Base-by-base conservation (phyloP, 2,329 filamentous ascomycete species). In the Monosporascus cannonballus region DNA sequence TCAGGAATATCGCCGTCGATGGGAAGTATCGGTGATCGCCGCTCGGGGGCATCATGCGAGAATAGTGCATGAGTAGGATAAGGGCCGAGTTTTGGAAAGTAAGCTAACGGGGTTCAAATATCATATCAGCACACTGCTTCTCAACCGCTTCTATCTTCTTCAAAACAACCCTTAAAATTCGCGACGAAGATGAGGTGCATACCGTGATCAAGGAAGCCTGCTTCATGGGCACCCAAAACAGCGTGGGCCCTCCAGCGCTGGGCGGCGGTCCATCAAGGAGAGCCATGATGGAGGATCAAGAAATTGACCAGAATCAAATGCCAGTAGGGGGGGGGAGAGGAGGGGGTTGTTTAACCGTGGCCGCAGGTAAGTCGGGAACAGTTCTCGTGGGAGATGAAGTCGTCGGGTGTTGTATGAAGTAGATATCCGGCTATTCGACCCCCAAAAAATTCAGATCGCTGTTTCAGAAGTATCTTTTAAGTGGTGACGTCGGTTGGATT, bases 1-100 rank as follows among this genome's bases (percentile, higher is more conserved):
- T 94, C 57, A 97, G 78, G 68, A 97, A 90, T 51, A 99, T 90
- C 44, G 93, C 92, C 9, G 94, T 97, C 42, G 92, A 96, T 39
- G 93, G 86, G 62, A 94, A 90, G 71, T 96, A 97, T 67, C 92
- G 86, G 66, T 92, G 89, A 60, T 90, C 89, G 67, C 86, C 85
- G 9, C 81, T 77, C 9, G 85, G 79, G n/a, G 91, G 88, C 92
- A 96, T 96, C 55, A 95, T 85, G 59, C 92, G 84, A 30, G 92
- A 96, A 71, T 97, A 96, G 74, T 96, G 93, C 79, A 96, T 88
- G 52, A 96, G 84, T 60, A 93, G 74, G 55, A 90, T 90, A 55
- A 92, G 76, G 25, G 84, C 86, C 7, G 87, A 90, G 67, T 92
- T 92, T 74, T 92, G 86, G 57, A 89, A 83, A 27, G 85, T 90